Base-by-base conservation (phyloP, 2,329 filamentous ascomycete genomes). In the Fusarium hostae region DNA sequence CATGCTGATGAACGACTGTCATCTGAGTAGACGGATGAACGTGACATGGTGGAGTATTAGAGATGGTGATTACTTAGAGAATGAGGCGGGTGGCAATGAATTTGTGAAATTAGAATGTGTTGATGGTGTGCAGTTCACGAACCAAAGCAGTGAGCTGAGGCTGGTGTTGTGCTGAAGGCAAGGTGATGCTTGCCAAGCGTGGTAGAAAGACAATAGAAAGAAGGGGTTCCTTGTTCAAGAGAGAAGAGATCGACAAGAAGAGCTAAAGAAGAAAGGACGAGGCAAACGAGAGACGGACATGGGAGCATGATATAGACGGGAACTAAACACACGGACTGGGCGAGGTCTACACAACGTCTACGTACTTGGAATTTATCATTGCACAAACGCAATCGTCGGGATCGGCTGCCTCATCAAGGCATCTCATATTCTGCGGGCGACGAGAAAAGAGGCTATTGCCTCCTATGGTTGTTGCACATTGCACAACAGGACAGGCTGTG, bases 371-470 rank as follows among this genome's bases (percentile, higher is more conserved):
- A 51, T 63, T 54, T 59, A 55, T 37, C 30, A 55, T 61, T 57
- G 61, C 51, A 63, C 59, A 59, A 63, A 51, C 55, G 61, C 24
- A 63, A 52, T 64, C 41, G 50, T 51, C 55, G 56, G 47, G 59
- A 58, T 67, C 67, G 64, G 52, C 34, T 75, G 59, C 73, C 71
- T 73, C 48, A 60, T 64, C 57, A 45, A 58, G 56, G 34, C 59
- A 62, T 63, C 63, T 61, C 73, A 75, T 67, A 70, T 57, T 66
- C 74, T 77, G 75, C 75, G 70, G 75, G 75, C 73, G 73, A 74
- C 48, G 57, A 70, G 68, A 59, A 60, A 61, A 73, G 51, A 73
- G 56, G 70, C 59, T 58, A 57, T 65, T 60, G 55, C 68, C 50
- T 48, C 63, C 58, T 43, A 63, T 65, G 40, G 50, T 35, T 47